Evolutionary conservation across 305 asterid genomes (phyloP).

Genomic region (Fraxinus sp.): DNA sequence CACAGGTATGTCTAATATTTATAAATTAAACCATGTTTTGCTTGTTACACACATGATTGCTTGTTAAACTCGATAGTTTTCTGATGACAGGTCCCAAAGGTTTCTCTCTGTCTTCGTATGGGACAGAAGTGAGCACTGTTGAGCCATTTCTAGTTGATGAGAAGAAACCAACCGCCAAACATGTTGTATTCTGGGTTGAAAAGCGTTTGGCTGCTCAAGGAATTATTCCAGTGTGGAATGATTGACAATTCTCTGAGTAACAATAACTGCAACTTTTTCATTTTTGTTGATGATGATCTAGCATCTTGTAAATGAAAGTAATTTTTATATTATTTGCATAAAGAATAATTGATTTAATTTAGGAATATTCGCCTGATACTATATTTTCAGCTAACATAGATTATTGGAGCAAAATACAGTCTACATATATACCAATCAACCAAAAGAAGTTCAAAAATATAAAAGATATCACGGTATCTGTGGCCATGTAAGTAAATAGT

Average conservation of each 20-base stretch:
- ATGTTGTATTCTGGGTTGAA: slow-evolving; percentile 82
- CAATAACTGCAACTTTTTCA: neutral
- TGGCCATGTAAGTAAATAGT: neutral
- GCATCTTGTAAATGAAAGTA: slow-evolving; percentile 11
- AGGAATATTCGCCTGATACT: neutral
- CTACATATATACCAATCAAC: neutral
- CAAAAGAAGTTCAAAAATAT: neutral
- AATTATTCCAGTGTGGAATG: slow-evolving; percentile 82
- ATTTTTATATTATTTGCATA: slow-evolving; percentile 17
- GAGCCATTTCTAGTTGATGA: slow-evolving; percentile 86
- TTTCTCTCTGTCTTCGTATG: slow-evolving; percentile 67
- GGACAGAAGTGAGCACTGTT: slow-evolving; percentile 65
- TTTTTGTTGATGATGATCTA: neutral
- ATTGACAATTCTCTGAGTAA: slow-evolving; percentile 19
- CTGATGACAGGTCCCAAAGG: slow-evolving; percentile 68
- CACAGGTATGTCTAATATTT: slow-evolving; percentile 43
- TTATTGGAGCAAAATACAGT: neutral
- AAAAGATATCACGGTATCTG: neutral
- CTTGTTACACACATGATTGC: neutral
- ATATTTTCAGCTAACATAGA: neutral
- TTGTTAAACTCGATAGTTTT: neutral
- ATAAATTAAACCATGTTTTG: neutral
- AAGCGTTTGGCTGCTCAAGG: slow-evolving; percentile 97
- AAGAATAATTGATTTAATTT: neutral
- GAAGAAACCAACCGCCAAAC: slow-evolving; percentile 69